Evolutionary conservation across 2,329 filamentous ascomycete species (phyloP).

Genomic region (Botrytis fragariae): DNA sequence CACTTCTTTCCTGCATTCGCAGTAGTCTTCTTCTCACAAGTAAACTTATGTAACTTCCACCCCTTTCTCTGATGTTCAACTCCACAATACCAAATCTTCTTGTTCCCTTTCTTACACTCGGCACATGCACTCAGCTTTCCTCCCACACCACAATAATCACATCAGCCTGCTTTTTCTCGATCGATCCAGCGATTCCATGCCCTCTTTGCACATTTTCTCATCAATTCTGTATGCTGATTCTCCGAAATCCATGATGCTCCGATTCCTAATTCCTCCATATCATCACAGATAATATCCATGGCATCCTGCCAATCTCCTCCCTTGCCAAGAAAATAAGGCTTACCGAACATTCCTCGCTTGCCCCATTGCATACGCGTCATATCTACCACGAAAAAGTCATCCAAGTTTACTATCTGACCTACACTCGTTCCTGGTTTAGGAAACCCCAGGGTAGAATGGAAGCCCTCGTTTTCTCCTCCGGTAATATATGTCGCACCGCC

Average conservation of each 20-base stretch:
- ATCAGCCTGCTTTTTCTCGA: not conserved
- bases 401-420: not conserved
- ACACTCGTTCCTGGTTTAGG: not conserved
- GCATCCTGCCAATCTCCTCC: not conserved
- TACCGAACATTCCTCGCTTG: not conserved
- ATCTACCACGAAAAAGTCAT: not conserved
- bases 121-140: not conserved
- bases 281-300: slow-evolving; percentile 13
- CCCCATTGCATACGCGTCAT: slow-evolving; percentile 15
- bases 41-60: not conserved
- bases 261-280: not conserved
- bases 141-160: not conserved
- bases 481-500: not conserved
- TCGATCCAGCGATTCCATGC: not conserved
- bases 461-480: not conserved
- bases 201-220: not conserved
- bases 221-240: not conserved
- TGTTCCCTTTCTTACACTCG: not conserved
- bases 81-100: not conserved
- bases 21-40: not conserved
- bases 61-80: not conserved
- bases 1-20: not conserved
- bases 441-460: not conserved
- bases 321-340: slow-evolving; percentile 8
- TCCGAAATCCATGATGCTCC: not conserved